These are phyloP conservation scores for Epichloe uncinata DNA, from an alignment of 2,329 filamentous ascomycete species.

Conservation along the genomic window DNA sequence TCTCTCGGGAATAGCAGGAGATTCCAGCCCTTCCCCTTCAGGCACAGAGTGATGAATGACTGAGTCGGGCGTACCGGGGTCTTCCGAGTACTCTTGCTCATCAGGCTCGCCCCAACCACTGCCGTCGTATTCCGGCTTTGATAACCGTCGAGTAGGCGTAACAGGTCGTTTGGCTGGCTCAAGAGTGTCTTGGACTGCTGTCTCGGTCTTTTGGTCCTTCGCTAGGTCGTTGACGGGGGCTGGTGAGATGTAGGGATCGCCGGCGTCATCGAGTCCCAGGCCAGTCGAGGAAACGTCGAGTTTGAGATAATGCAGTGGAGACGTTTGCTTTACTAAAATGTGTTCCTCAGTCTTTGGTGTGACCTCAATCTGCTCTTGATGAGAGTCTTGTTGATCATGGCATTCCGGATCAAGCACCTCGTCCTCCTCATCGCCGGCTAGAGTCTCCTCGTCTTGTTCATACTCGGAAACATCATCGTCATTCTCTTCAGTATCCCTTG, in stretches of 20 bases:
- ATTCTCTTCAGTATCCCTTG: conserved; percentile 48
- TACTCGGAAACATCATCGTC: conserved; percentile 55
- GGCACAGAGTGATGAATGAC: conserved; percentile 68
- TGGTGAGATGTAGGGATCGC: background rate
- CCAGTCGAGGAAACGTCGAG: conserved; percentile 19
- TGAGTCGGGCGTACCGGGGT: conserved; percentile 70
- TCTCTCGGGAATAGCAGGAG: conserved; percentile 62
- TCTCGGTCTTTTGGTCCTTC: background rate
- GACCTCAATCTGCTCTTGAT: background rate
- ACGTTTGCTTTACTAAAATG: conserved; percentile 3
- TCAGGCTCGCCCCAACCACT: conserved; percentile 44
- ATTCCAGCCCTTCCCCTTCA: conserved; percentile 32
- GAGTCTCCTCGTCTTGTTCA: conserved; percentile 43
- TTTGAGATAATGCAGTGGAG: conserved; percentile 9
- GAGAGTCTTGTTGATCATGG: background rate
- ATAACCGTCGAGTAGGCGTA: conserved; percentile 36
- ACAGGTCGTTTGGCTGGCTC: conserved; percentile 27
- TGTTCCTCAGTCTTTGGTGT: background rate
- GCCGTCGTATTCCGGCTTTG: conserved; percentile 52
- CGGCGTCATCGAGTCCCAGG: conserved; percentile 14
- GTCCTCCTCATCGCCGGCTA: conserved; percentile 41
- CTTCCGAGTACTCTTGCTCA: conserved; percentile 39
- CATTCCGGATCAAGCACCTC: conserved; percentile 16
- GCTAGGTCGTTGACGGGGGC: background rate
- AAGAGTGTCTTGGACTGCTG: conserved; percentile 23